phyloP scores from a whole-genome alignment of 2,329 filamentous ascomycete species.

The Chrysoporthe deuterocubensis region DNA sequence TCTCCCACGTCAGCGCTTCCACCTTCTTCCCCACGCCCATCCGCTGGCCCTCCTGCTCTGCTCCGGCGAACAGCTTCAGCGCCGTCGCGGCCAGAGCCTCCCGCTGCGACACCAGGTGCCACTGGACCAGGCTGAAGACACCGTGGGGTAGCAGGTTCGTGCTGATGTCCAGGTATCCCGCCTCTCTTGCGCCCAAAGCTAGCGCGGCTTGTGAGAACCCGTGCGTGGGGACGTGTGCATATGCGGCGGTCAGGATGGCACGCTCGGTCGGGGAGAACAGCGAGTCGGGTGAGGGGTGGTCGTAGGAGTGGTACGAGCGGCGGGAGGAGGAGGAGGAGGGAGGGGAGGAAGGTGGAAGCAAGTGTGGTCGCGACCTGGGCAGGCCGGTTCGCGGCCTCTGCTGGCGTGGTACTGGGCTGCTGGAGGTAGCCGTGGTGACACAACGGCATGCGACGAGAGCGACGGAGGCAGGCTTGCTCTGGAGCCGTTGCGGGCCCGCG shows the following conservation, averaged over 20 bases:
- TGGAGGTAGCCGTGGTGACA: background rate
- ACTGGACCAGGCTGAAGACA: constrained; percentile 80
- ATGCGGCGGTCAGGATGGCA: constrained; percentile 79
- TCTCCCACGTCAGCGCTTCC: constrained; percentile 72
- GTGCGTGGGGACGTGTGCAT: constrained; percentile 75
- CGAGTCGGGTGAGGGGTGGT: constrained; percentile 63
- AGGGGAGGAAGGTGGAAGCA: constrained; percentile 25
- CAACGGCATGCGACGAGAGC: background rate
- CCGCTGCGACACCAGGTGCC: constrained; percentile 72
- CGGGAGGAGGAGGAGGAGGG: constrained; percentile 14
- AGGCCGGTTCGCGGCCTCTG: background rate
- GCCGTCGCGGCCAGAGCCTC: constrained; percentile 55
- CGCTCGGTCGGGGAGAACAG: constrained; percentile 72
- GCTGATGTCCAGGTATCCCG: constrained; percentile 85
- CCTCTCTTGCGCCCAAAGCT: constrained; percentile 77
- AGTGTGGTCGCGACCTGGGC: constrained; percentile 1
- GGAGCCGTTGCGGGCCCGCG: background rate
- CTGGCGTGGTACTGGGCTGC: constrained; percentile 1
- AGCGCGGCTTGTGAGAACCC: constrained; percentile 82
- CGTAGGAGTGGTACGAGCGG: constrained; percentile 72
- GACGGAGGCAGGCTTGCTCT: constrained; percentile 25
- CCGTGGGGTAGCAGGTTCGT: constrained; percentile 80
- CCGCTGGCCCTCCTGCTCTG: constrained; percentile 37
- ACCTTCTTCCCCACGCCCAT: constrained; percentile 66
- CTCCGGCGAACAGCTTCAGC: constrained; percentile 44